Evolutionary conservation across 2,329 filamentous ascomycete genomes (phyloP), one percentile per base, ranked within the genome.

Genomic region (Fusarium clavum): DNA sequence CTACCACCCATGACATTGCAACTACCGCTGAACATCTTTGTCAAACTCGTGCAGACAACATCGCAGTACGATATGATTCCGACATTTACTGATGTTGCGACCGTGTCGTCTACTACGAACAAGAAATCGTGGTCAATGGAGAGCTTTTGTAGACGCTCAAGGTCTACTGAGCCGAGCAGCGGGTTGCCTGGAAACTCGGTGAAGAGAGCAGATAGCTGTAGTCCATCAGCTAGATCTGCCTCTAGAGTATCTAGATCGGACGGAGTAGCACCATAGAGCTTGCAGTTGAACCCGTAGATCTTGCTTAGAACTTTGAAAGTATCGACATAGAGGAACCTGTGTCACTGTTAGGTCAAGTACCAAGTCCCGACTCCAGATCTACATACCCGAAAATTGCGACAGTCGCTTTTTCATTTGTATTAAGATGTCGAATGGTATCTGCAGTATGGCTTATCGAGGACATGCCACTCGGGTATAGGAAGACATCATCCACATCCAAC

Each of bases 11-110:
- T 84, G 46, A 86, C 83, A 65, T 89, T 84, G 27, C 84, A 83
- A 64, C 82, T 83, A 6, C 87, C 87, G 56, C 80, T 86, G 69
- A 89, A 88, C 20, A 82, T 81, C 72, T 88, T 88, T 7, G 86
- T 88, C 27, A 88, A 76, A 34, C 81, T 84, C 2, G 83, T 84
- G n/a, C 85, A 74, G 22, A 88, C 59, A 1, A 86, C 75, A 67
- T 89, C 86, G 12, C 83, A 83, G 0, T 79, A 79, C 1, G 77
- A 72, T 2, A 85, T 72, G 18, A 88, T 67, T 68, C 86, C 79
- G 45, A 85, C 72, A 62, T 84, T 85, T 70, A 79, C 80, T 29
- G 83, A 82, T 13, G 79, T 83, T 6, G 79, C 82, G 40, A 83
- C 70, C 0, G 83, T 86, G 34, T 86, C 84, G 63, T 86, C 83